Evolutionary conservation across 306 rosid species (phyloP).

Genomic region (Glycine latifolia): DNA sequence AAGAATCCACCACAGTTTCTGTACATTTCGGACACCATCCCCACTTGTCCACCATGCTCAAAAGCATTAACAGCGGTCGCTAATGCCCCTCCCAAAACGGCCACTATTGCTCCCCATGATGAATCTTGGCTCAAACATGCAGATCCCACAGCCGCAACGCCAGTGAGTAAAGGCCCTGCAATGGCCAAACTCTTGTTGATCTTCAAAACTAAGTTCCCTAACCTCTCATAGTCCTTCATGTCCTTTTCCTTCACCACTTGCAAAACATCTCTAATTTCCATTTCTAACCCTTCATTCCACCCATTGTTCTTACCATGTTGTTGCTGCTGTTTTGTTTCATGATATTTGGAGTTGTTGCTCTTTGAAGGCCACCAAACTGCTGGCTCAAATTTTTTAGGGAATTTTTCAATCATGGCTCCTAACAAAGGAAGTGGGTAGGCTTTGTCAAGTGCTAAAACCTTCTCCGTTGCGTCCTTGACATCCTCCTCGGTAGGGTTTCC

Average conservation of each 20-base stretch:
- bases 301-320: constrained; percentile 56
- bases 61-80: constrained; percentile 62
- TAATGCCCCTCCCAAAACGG: constrained; percentile 68
- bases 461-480: constrained; percentile 57
- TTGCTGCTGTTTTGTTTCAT: constrained; percentile 14
- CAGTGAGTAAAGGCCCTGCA: constrained; percentile 77
- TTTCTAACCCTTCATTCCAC: constrained; percentile 70
- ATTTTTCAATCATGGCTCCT: constrained; percentile 87
- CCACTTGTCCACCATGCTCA: constrained; percentile 78
- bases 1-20: constrained; percentile 71
- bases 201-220: constrained; percentile 74
- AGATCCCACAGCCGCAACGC: constrained; percentile 73
- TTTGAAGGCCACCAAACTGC: constrained; percentile 83
- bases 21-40: constrained; percentile 85
- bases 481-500: constrained; percentile 50
- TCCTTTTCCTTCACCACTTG: constrained; percentile 74
- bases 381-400: constrained; percentile 65
- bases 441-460: constrained; percentile 68
- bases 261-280: constrained; percentile 59
- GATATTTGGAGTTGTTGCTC: not conserved
- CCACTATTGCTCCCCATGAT: constrained; percentile 46
- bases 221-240: constrained; percentile 72
- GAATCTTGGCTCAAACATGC: constrained; percentile 53
- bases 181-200: constrained; percentile 68
- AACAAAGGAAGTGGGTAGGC: constrained; percentile 89